Evolutionary conservation across 352 stramenopile genomes (phyloP).

Genomic region (Phytophthora foliorum): DNA sequence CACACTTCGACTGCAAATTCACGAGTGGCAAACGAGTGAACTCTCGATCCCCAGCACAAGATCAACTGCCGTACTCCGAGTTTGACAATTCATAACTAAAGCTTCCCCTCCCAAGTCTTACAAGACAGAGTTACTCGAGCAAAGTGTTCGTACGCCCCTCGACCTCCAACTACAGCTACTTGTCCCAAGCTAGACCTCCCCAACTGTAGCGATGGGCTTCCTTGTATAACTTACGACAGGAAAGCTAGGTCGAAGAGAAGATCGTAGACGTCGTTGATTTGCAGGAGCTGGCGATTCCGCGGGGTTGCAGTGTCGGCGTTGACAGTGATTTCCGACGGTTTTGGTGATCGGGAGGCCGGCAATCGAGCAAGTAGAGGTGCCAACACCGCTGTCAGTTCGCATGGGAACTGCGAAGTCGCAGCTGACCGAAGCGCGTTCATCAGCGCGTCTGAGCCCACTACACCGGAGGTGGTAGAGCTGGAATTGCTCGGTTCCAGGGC

Average conservation of each 20-base stretch:
- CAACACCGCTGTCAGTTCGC: conserved; percentile 14
- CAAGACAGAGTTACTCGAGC: too few species aligned
- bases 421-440: conserved; percentile 21
- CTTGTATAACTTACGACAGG: background rate
- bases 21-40: too few species aligned
- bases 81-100: too few species aligned
- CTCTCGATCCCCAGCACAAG: too few species aligned
- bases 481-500: conserved; percentile 5
- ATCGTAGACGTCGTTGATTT: conserved; percentile 25
- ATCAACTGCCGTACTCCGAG: too few species aligned
- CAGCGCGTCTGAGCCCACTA: conserved; percentile 7
- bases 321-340: background rate
- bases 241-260: conserved; percentile 27
- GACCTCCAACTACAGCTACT: too few species aligned
- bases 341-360: background rate
- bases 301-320: background rate
- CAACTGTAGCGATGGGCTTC: background rate
- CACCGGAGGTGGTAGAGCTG: background rate
- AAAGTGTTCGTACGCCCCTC: too few species aligned
- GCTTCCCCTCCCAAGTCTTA: too few species aligned
- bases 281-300: conserved; percentile 5
- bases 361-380: conserved; percentile 10
- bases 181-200: background rate
- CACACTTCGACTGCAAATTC: too few species aligned
- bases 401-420: conserved; percentile 29